phyloP scores from a whole-genome alignment of 495 filamentous ascomycete genomes.

The Endocarpon pusillum region DNA sequence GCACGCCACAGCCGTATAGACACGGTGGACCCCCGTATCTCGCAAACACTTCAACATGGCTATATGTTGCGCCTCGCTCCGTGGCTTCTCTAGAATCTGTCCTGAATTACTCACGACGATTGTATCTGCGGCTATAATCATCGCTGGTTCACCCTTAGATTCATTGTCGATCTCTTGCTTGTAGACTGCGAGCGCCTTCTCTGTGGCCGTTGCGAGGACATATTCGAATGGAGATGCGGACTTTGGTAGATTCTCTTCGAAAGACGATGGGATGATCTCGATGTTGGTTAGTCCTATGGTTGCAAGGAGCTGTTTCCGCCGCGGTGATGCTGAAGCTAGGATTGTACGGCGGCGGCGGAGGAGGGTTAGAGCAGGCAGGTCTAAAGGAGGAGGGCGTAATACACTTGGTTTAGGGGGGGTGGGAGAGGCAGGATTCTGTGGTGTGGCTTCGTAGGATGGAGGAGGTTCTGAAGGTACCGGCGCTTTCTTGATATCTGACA shows the following conservation, averaged over 20 bases:
- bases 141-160: slow-evolving; percentile 48
- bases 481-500: no score
- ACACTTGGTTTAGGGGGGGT: not conserved
- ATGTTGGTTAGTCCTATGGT: slow-evolving; percentile 57
- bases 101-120: slow-evolving; percentile 65
- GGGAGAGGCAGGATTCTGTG: no score
- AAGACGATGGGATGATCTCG: slow-evolving; percentile 67
- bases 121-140: slow-evolving; percentile 87
- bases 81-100: slow-evolving; percentile 75
- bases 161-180: slow-evolving; percentile 40
- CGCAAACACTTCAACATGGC: slow-evolving; percentile 65
- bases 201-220: slow-evolving; percentile 67
- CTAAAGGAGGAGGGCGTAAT: slow-evolving; percentile 43
- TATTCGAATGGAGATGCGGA: slow-evolving; percentile 65
- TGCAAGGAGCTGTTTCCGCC: slow-evolving; percentile 60
- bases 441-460: not conserved
- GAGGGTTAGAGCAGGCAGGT: slow-evolving; percentile 57
- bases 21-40: slow-evolving; percentile 56
- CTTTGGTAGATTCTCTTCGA: slow-evolving; percentile 72
- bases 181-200: slow-evolving; percentile 73
- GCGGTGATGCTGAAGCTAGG: slow-evolving; percentile 74
- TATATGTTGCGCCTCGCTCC: slow-evolving; percentile 60
- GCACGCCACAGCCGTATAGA: slow-evolving; percentile 64
- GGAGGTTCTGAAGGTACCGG: not conserved
- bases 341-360: slow-evolving; percentile 62